Evolutionary conservation across 2,329 filamentous ascomycete genomes (phyloP).

Genomic region (Colletotrichum gigasporum): DNA sequence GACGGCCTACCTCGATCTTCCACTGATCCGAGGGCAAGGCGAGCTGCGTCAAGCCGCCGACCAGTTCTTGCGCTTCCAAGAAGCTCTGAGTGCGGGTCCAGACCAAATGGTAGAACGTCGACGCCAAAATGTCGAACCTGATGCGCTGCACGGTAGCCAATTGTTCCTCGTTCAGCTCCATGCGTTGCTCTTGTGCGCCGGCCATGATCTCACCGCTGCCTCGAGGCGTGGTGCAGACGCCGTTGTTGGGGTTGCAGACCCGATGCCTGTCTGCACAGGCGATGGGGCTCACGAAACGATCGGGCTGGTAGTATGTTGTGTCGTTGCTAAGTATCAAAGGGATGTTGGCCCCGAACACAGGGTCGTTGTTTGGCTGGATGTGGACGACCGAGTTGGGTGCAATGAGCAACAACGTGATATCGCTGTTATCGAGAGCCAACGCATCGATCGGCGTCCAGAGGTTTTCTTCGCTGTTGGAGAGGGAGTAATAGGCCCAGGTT

Average conservation of each 20-base stretch:
- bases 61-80: not conserved
- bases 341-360: slow-evolving; percentile 7
- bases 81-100: slow-evolving; percentile 13
- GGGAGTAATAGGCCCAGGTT: not conserved
- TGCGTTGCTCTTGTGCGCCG: not conserved
- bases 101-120: slow-evolving; percentile 4
- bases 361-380: slow-evolving; percentile 3
- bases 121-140: not conserved
- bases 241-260: slow-evolving; percentile 20
- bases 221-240: not conserved
- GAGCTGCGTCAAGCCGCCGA: not conserved
- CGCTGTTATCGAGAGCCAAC: not conserved
- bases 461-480: not conserved
- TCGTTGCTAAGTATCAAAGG: not conserved
- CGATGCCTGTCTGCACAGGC: slow-evolving; percentile 8
- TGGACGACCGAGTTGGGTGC: slow-evolving; percentile 14
- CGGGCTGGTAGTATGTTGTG: not conserved
- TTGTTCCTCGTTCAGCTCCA: not conserved
- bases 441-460: slow-evolving; percentile 3
- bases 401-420: slow-evolving; percentile 11
- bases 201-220: not conserved
- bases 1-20: slow-evolving; percentile 5
- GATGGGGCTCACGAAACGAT: slow-evolving; percentile 5
- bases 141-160: not conserved
- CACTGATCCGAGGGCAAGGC: slow-evolving; percentile 10